phyloP scores from a whole-genome alignment of 2,329 filamentous ascomycete genomes.

The Blastomyces silverae region DNA sequence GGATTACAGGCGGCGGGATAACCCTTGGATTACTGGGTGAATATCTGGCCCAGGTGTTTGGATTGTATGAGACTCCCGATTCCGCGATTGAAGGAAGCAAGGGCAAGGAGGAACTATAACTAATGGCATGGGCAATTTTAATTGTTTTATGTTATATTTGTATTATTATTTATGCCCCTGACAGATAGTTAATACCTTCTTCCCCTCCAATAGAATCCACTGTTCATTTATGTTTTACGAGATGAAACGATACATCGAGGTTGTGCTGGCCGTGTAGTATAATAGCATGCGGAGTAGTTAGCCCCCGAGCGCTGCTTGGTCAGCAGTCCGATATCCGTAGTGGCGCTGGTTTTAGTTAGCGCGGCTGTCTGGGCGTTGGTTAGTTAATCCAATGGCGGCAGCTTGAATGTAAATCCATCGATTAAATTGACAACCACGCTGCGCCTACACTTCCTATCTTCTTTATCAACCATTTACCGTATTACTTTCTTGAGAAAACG shows the following conservation, averaged over 20 bases:
- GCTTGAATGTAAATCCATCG: background rate
- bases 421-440: background rate
- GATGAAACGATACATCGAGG: background rate
- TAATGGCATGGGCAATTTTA: background rate
- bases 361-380: too few relatives aligned
- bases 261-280: too few relatives aligned
- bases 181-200: background rate
- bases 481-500: background rate
- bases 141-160: background rate
- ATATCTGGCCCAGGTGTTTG: slow-evolving; percentile 37
- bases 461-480: background rate
- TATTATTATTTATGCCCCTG: slow-evolving; percentile 5
- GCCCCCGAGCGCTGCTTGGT: too few relatives aligned
- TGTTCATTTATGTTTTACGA: background rate
- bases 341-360: too few relatives aligned
- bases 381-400: too few relatives aligned
- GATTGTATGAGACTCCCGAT: slow-evolving; percentile 4
- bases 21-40: slow-evolving; percentile 51
- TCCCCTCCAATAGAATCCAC: background rate
- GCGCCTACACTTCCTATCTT: background rate
- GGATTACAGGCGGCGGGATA: slow-evolving; percentile 56
- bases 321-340: too few relatives aligned
- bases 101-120: background rate
- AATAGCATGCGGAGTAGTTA: too few relatives aligned
- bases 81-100: background rate